These are phyloP conservation scores for Rhodosporidiobolus sp. DNA, from an alignment of 768 basidiomycete species.

Conservation along the genomic window DNA sequence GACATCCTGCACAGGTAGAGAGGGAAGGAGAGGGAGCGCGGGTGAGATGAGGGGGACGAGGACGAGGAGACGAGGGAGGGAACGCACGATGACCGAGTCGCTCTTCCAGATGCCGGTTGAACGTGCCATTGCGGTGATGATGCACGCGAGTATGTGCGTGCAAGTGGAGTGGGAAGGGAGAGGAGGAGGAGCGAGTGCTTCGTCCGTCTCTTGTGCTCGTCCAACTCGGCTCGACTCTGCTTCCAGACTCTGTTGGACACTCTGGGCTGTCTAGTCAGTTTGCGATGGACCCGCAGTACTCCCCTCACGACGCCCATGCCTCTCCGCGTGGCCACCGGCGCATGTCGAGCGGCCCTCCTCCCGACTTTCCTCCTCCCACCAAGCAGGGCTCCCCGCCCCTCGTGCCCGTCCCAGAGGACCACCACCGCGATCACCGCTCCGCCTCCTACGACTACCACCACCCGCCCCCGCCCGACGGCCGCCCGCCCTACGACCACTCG, in stretches of 20 bases:
- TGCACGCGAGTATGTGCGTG: no score
- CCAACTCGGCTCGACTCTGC: neutral
- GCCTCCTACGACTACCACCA: no score
- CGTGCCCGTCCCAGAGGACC: slow-evolving; percentile 6
- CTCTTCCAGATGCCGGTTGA: slow-evolving; percentile 34
- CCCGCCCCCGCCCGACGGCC: neutral
- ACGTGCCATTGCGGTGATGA: slow-evolving; percentile 15
- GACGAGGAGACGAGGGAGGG: neutral
- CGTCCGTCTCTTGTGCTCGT: neutral
- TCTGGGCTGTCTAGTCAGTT: no score
- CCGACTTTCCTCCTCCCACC: neutral
- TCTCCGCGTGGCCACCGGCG: neutral
- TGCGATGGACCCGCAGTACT: slow-evolving; percentile 10
- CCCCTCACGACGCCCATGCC: neutral
- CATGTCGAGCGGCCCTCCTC: neutral
- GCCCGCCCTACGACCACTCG: neutral
- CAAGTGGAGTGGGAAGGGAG: neutral
- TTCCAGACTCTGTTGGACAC: neutral
- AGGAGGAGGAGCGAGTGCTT: neutral
- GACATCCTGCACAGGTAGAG: slow-evolving; percentile 63
- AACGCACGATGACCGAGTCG: slow-evolving; percentile 34
- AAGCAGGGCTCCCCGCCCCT: slow-evolving; percentile 12
- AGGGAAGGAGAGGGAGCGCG: neutral
- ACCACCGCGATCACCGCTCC: neutral
- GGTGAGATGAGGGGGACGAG: neutral